A percentile compares a stretch with the other conserved stretches of the same genome.
Conservation (phyloP, 2,329 filamentous ascomycete species). For the Fusarium staphyleae region DNA sequence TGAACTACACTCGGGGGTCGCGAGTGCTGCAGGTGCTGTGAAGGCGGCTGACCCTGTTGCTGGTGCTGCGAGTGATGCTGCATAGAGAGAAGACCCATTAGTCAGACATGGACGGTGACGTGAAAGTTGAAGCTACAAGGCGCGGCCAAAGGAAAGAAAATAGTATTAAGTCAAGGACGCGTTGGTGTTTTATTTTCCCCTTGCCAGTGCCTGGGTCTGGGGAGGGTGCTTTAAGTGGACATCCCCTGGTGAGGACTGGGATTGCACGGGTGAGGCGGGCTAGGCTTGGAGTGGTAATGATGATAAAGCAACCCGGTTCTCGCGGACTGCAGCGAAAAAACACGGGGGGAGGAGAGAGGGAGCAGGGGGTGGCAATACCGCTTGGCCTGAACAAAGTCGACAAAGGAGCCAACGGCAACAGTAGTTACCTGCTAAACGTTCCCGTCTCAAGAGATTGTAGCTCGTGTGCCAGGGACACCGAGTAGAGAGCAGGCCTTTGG, state of each 20-base stretch:
- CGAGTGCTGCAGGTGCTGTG: constrained; percentile 72
- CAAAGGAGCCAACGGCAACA: constrained; percentile 21
- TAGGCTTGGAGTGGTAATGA: constrained; percentile 53
- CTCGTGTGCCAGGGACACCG: constrained; percentile 32
- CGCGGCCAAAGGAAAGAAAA: constrained; percentile 46
- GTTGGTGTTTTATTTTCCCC: constrained; percentile 60
- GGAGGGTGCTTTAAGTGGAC: constrained; percentile 49
- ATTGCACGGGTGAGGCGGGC: constrained; percentile 58
- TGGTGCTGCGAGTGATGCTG: constrained; percentile 80
- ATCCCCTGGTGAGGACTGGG: constrained; percentile 56
- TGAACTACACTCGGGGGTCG: constrained; percentile 77
- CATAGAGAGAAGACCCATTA: constrained; percentile 68
- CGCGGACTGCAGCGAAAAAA: constrained; percentile 41
- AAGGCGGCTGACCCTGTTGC: constrained; percentile 74
- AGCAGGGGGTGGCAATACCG: constrained; percentile 43
- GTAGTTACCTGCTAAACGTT: constrained; percentile 22
- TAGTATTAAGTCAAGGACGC: constrained; percentile 52
- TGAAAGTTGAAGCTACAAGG: constrained; percentile 44
- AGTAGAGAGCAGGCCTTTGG: constrained; percentile 36
- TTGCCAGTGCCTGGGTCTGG: constrained; percentile 56
- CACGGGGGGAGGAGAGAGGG: constrained; percentile 32
- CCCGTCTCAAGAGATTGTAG: constrained; percentile 27
- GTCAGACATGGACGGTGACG: constrained; percentile 51
- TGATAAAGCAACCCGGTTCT: constrained; percentile 49
- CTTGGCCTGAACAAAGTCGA: constrained; percentile 36